Base-by-base conservation (phyloP, 176 grass and related monocot genomes). In the Puya raimondii region DNA sequence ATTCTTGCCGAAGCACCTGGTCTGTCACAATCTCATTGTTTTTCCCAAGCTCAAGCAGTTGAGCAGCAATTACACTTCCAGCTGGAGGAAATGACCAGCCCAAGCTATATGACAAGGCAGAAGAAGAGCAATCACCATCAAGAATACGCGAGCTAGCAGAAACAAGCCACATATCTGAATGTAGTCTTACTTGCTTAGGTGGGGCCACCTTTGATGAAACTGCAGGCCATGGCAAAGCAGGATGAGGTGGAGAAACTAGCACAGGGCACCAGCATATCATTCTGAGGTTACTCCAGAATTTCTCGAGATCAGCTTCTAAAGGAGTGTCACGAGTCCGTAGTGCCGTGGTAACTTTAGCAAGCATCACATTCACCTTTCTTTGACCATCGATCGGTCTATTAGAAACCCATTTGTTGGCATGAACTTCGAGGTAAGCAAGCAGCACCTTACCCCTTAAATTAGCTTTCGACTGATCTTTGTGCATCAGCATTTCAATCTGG, bases 231-330 rank as follows among this genome's bases (percentile, higher is more conserved):
- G 92, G 92, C 70, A 96, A 77, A 58, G 59, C 76, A 82, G 84
- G 79, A 91, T 83, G 87, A 64, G 92, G 88, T 64, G 86, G 49
- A 57, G 68, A 80, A 77, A 79, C 76, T 74, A 96, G 83, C 64
- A 96, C 92, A 80, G 92, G 92, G 75, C 92, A 96, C 92, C 92
- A 96, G 77, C 86, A 92, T 80, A 96, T 89, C 92, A 91, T 89
- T 87, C 84, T 83, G 56, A 96, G 71, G 48, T 96, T 84, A 83
- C 49, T 88, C 92, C 88, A 96, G 65, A 96, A 96, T 68, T 86
- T 92, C 70, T 85, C 88, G 29, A 87, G 84, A 78, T 92, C 84
- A 87, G n/a, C 73, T 79, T 88, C 88, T 50, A 53, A 48, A 78
- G 92, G 68, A 50, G 70, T 85, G 65, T 96, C 92, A 57, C 76